Evolutionary conservation across 208 protist genomes (phyloP).

Genomic region (Herpetomonas tarakana): DNA sequence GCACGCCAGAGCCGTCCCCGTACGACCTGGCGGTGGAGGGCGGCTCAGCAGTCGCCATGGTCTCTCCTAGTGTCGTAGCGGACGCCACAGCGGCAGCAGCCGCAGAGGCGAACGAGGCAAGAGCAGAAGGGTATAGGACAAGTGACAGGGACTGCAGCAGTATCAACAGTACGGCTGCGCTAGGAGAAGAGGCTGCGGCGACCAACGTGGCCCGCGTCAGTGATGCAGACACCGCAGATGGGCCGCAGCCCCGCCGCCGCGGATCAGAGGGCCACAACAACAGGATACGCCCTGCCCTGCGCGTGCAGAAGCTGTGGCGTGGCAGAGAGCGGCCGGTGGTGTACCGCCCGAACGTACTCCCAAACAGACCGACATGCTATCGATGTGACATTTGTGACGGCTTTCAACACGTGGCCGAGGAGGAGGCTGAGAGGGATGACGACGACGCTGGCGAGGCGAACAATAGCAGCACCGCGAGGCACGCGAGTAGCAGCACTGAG

Average conservation of each 20-base stretch:
- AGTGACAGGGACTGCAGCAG: no score
- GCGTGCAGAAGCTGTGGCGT: slow-evolving; percentile 4
- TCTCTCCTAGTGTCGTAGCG: background rate
- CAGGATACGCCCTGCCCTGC: background rate
- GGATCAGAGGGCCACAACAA: no score
- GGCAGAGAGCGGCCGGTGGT: slow-evolving; percentile 1
- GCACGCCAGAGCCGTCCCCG: slow-evolving; percentile 32
- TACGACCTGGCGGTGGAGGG: slow-evolving; percentile 7
- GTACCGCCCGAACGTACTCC: slow-evolving; percentile 19
- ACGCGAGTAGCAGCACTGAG: no score
- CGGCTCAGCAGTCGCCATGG: background rate
- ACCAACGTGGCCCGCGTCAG: no score
- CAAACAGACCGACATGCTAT: slow-evolving; percentile 37
- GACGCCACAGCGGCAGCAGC: background rate
- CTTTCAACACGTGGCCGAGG: slow-evolving; percentile 11
- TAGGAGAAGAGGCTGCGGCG: no score
- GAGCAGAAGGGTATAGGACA: no score
- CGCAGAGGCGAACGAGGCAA: background rate
- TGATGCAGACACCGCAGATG: no score
- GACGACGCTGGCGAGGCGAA: background rate
- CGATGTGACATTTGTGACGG: slow-evolving; percentile 63
- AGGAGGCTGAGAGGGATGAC: background rate
- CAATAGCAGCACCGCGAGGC: no score
- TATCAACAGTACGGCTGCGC: no score
- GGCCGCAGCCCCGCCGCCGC: no score